These are phyloP conservation scores for Colletotrichum acutatum DNA, from an alignment of 2,329 filamentous ascomycete genomes.

Conservation along the genomic window DNA sequence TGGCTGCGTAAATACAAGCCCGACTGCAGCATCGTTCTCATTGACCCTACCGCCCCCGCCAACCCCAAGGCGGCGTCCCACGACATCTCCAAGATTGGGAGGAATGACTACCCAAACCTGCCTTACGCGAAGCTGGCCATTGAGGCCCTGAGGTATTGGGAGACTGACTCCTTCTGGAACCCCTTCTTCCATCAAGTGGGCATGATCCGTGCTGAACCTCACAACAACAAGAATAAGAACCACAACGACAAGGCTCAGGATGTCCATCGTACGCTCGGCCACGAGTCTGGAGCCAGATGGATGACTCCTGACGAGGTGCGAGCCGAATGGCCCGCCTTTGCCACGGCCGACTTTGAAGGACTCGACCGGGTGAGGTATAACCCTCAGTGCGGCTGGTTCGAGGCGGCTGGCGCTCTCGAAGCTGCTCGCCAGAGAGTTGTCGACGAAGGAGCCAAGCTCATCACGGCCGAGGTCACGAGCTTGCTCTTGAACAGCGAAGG, in stretches of 20 bases:
- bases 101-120: slow-evolving; percentile 53
- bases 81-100: slow-evolving; percentile 57
- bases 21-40: slow-evolving; percentile 45
- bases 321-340: slow-evolving; percentile 65
- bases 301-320: slow-evolving; percentile 63
- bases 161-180: slow-evolving; percentile 60
- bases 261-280: slow-evolving; percentile 47
- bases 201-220: slow-evolving; percentile 56
- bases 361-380: slow-evolving; percentile 67
- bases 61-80: slow-evolving; percentile 58
- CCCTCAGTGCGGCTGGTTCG: slow-evolving; percentile 68
- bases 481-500: slow-evolving; percentile 60
- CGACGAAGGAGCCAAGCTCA: slow-evolving; percentile 65
- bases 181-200: slow-evolving; percentile 67
- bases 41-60: slow-evolving; percentile 49
- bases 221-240: slow-evolving; percentile 54
- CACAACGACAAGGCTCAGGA: slow-evolving; percentile 57
- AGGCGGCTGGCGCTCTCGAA: slow-evolving; percentile 65
- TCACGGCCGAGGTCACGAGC: slow-evolving; percentile 58
- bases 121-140: slow-evolving; percentile 53
- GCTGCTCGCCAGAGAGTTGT: slow-evolving; percentile 64
- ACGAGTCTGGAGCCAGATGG: slow-evolving; percentile 52
- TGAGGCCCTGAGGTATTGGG: slow-evolving; percentile 53
- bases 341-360: slow-evolving; percentile 65
- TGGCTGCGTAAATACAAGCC: slow-evolving; percentile 43